Percentiles rank a stretch among this genome's conserved stretches.
Evolutionary conservation across 2,329 filamentous ascomycete genomes (phyloP).

Genomic region (Cladophialophora yegresii): DNA sequence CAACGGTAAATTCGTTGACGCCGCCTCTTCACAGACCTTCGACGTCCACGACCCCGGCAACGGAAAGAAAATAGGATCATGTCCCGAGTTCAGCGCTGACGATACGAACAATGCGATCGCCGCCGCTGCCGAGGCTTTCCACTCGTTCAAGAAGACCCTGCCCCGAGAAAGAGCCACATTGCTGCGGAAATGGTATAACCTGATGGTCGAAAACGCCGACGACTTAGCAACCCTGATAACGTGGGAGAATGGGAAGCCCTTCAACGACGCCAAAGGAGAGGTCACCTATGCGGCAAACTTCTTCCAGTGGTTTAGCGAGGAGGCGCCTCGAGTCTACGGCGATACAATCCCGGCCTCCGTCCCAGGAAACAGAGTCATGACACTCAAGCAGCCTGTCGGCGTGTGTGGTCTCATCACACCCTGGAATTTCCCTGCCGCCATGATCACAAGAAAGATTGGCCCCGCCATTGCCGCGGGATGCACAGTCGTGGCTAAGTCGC

Average conservation of each 20-base stretch:
- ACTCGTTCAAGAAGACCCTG: slow-evolving; percentile 62
- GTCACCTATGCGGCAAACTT: slow-evolving; percentile 61
- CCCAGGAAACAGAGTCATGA: slow-evolving; percentile 63
- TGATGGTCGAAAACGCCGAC: slow-evolving; percentile 66
- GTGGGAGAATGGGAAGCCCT: slow-evolving; percentile 70
- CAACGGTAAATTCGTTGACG: slow-evolving; percentile 88
- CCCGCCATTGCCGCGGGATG: slow-evolving; percentile 84
- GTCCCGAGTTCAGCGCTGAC: slow-evolving; percentile 74
- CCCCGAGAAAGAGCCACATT: slow-evolving; percentile 62
- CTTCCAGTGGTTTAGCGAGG: slow-evolving; percentile 65
- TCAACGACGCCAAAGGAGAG: slow-evolving; percentile 62
- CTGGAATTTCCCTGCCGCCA: slow-evolving; percentile 63
- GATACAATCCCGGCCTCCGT: slow-evolving; percentile 63
- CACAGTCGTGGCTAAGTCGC: slow-evolving; percentile 88
- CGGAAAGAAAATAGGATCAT: slow-evolving; percentile 75
- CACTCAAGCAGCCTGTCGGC: slow-evolving; percentile 66
- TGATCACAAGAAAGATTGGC: slow-evolving; percentile 55
- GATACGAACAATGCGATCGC: slow-evolving; percentile 81
- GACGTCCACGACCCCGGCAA: slow-evolving; percentile 85
- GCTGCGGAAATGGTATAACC: slow-evolving; percentile 67
- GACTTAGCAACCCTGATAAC: slow-evolving; percentile 67
- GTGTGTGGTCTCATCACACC: slow-evolving; percentile 69
- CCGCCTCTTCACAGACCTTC: slow-evolving; percentile 87
- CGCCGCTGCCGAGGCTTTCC: slow-evolving; percentile 73
- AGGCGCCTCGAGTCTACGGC: slow-evolving; percentile 60